Conservation (phyloP, 495 filamentous ascomycete genomes). For the Bombardia bombarda region DNA sequence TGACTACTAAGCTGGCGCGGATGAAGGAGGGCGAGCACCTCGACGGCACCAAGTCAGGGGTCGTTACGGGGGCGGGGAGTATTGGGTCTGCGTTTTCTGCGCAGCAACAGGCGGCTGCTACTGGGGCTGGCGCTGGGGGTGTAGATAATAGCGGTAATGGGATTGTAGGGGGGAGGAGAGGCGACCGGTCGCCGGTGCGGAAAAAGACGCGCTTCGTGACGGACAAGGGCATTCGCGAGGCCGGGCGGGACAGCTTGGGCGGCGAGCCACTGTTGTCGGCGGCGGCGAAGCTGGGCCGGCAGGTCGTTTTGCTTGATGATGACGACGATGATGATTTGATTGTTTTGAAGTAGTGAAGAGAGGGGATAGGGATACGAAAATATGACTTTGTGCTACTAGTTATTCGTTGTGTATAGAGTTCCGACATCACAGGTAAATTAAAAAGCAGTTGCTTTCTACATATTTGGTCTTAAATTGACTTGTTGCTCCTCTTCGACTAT, state of each 20-base stretch:
- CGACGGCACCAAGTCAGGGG: conserved; percentile 4
- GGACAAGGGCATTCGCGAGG: conserved; percentile 65
- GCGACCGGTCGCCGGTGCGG: conserved; percentile 37
- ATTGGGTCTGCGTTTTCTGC: neutral
- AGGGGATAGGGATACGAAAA: no score
- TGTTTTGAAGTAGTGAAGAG: conserved; percentile 13
- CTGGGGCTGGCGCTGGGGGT: neutral
- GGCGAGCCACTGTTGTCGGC: conserved; percentile 31
- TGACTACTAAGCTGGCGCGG: conserved; percentile 38
- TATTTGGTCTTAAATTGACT: no score
- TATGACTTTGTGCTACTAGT: no score
- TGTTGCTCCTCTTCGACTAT: no score
- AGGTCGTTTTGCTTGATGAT: conserved; percentile 12
- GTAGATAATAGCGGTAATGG: no score
- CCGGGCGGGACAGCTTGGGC: conserved; percentile 66
- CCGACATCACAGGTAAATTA: no score
- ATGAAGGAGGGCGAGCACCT: conserved; percentile 49
- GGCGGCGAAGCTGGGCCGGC: conserved; percentile 2
- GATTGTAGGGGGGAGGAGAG: conserved; percentile 4
- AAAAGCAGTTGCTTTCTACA: no score
- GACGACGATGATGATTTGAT: conserved; percentile 26
- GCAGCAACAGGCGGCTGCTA: neutral
- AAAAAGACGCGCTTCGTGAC: conserved; percentile 84
- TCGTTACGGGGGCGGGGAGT: neutral
- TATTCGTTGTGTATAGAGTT: no score